A percentile compares a stretch with the other conserved stretches of the same genome.
Evolutionary conservation across 257 asterid species (phyloP).

Genomic region (Ballota nigra): DNA sequence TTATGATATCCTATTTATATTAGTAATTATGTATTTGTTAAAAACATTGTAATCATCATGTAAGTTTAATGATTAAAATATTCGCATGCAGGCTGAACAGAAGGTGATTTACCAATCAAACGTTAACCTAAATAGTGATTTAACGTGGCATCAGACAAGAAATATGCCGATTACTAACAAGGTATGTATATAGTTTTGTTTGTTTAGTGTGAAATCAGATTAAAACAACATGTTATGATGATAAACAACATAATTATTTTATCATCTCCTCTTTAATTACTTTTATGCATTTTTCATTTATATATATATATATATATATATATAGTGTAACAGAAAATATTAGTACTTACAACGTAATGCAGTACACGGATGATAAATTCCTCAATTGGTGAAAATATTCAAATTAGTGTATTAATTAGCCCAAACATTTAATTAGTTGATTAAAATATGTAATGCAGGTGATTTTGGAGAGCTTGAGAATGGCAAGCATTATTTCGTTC

Average conservation of each 20-base stretch:
- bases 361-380: no score
- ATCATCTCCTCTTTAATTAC: no score
- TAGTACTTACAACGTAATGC: no score
- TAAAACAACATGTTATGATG: no score
- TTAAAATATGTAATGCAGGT: conserved; percentile 42
- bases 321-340: no score
- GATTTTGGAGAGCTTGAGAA: conserved; percentile 70
- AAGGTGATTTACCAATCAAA: conserved; percentile 47
- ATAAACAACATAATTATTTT: no score
- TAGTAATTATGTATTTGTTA: no score
- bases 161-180: conserved; percentile 70
- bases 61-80: not conserved
- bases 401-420: not conserved
- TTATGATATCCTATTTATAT: not conserved
- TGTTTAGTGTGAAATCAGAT: not conserved
- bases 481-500: conserved; percentile 84
- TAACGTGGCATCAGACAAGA: conserved; percentile 86
- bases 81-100: conserved; percentile 65
- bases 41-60: not conserved
- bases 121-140: conserved; percentile 26
- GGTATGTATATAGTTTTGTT: conserved; percentile 37
- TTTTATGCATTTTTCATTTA: no score
- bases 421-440: not conserved
- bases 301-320: no score
- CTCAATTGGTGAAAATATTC: not conserved